Evolutionary conservation across 352 stramenopile species (phyloP), one percentile per base, ranked within the genome.

Genomic region (Phytophthora uliginosa): DNA sequence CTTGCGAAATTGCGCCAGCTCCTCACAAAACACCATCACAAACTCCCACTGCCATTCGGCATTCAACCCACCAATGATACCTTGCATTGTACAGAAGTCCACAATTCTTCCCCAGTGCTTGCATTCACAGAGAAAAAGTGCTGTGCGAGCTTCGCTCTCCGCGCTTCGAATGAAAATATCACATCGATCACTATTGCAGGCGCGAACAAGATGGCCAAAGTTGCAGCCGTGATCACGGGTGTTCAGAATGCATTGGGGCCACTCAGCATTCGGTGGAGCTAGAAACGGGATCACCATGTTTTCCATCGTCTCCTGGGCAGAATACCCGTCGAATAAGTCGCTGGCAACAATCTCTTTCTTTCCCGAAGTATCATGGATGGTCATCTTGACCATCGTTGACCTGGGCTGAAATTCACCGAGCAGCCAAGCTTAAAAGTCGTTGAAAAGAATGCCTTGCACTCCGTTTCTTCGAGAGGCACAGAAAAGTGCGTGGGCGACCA

Each of bases 241-340:
- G 28, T 26, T 51, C 42, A 53, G 47, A 31, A 53, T 53, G 47
- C 5, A 28, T 28, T 53, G 8, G 15, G 42, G 42, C 42, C 42
- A 51, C 42, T 20, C 42, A 51, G 42, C 42, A 51, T 51, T 51
- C 42, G 42, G 42, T 22, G 42, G 42, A 4, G 47, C 47, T 53
- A 53, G n/a, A 53, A 53, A 53, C 3, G 47, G 47, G 20, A 53
- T 53, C 20, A 31, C 47, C 20, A 53, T 20, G 1, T 31, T 53
- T 28, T 6, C 6, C 47, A 53, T 15, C 9, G 20, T 10, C 8
- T 26, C 20, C 13, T 53, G 47, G n/a, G 13, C 40, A 26, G 47
- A 31, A 26, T 31, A 53, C n/a, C 47, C 47, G 18, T 53, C 47
- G 20, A 24, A 31, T 17, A 28, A 48, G 40, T 22, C 17, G 40